phyloP scores from a whole-genome alignment of 2,329 filamentous ascomycete genomes.

The Emmonsiellopsis sp. region DNA sequence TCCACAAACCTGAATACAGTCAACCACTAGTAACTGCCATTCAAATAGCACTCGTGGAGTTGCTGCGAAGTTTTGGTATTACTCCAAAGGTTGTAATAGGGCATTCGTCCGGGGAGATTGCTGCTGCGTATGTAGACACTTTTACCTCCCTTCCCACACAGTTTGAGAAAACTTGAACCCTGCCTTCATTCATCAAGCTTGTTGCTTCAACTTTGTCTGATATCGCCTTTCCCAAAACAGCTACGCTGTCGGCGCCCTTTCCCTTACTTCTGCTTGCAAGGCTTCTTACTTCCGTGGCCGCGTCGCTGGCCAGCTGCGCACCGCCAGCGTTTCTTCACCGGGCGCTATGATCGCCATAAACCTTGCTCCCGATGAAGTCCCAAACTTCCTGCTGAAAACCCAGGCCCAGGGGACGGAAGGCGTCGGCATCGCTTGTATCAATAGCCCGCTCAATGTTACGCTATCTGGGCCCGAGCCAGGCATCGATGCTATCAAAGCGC shows the following conservation, averaged over 20 bases:
- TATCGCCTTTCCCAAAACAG: slow-evolving; percentile 7
- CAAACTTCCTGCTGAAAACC: slow-evolving; percentile 2
- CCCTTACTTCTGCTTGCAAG: slow-evolving; percentile 6
- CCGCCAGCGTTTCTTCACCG: neutral
- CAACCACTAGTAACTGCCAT: slow-evolving; percentile 14
- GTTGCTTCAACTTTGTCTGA: neutral
- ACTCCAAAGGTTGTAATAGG: slow-evolving; percentile 12
- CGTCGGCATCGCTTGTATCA: slow-evolving; percentile 32
- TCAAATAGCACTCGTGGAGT: slow-evolving; percentile 15
- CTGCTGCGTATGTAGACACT: slow-evolving; percentile 17
- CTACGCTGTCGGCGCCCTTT: slow-evolving; percentile 13
- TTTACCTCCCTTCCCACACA: neutral
- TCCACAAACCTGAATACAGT: slow-evolving; percentile 5
- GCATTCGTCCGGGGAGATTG: slow-evolving; percentile 21
- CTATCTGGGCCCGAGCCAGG: slow-evolving; percentile 41
- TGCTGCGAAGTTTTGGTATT: slow-evolving; percentile 11
- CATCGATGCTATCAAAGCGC: slow-evolving; percentile 34
- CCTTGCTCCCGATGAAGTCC: slow-evolving; percentile 1
- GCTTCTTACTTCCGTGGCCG: slow-evolving; percentile 10
- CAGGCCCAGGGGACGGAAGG: neutral
- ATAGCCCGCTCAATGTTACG: slow-evolving; percentile 45
- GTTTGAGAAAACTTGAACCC: neutral
- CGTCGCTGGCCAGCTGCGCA: neutral
- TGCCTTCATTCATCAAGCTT: neutral
- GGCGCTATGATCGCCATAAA: slow-evolving; percentile 14